A percentile compares a stretch with the other conserved stretches of the same genome.
phyloP scores from a whole-genome alignment of 768 basidiomycete genomes.

The Tricholoma sp. region DNA sequence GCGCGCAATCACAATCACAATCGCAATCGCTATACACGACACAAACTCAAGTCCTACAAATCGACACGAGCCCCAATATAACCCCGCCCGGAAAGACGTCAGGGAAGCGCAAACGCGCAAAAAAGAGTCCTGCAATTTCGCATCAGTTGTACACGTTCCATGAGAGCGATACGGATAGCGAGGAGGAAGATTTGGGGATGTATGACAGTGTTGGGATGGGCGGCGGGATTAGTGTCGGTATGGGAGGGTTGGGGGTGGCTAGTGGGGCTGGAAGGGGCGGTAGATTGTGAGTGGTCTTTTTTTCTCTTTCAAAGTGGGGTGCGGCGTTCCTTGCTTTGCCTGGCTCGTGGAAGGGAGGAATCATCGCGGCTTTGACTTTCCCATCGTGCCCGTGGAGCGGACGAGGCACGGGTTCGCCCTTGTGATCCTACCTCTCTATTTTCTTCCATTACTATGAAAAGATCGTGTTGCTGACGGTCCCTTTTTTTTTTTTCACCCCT shows the following conservation, averaged over 20 bases:
- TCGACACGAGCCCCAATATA: background rate
- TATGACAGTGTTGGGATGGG: slow-evolving; percentile 14
- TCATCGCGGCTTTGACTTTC: background rate
- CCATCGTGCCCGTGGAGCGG: background rate
- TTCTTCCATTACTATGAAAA: background rate
- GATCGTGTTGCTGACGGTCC: slow-evolving; percentile 12
- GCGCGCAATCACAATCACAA: background rate
- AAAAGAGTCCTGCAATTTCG: slow-evolving; percentile 12
- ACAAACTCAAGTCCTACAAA: slow-evolving; percentile 2
- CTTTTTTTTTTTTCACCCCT: background rate
- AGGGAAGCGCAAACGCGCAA: slow-evolving; percentile 22
- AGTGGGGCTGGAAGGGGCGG: slow-evolving; percentile 24
- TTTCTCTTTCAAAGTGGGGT: background rate
- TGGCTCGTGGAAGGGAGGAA: background rate
- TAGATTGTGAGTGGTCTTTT: slow-evolving; percentile 33
- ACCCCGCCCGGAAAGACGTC: slow-evolving; percentile 8
- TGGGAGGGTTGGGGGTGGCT: slow-evolving; percentile 38
- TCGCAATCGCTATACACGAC: background rate
- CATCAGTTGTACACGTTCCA: slow-evolving; percentile 10
- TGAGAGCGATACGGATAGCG: slow-evolving; percentile 34
- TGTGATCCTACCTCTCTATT: background rate
- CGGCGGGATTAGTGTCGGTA: slow-evolving; percentile 42
- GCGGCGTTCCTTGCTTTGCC: background rate
- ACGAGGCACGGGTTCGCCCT: background rate
- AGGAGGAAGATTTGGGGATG: slow-evolving; percentile 32